Base-by-base conservation (phyloP, 176 grass and related monocot genomes). In the Bolboschoenus planiculmis region DNA sequence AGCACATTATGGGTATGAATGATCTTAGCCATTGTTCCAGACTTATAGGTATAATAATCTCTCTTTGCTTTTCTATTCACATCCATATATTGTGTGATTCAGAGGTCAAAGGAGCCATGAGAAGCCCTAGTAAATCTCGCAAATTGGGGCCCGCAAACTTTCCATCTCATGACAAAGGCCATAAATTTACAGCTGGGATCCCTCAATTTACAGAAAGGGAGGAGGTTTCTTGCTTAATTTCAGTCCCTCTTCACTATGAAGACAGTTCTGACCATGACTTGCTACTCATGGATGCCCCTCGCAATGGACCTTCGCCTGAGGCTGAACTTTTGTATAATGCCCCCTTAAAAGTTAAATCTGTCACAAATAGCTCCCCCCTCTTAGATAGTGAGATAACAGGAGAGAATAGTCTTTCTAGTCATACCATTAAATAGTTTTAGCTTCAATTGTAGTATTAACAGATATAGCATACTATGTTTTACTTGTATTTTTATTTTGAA, bases 61-160 rank as follows among this genome's bases (percentile, higher is more conserved):
- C 30, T 33, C 26, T 16, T 71, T 65, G 66, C 66, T n/a, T 29
- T 10, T 77, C 4, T 78, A 27, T 74, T 40, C 74, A 78, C 21
- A 30, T 78, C 4, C 31, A 36, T 83, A 33, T 57, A 1, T 72
- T 47, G 31, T 39, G 23, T 78, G 51, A 78, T 87, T 84, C 80
- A 87, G 86, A 83, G 56, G 18, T n/a, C 47, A 79, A 84, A 57
- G 56, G 67, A 36, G 81, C 36, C 10, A 56, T 53, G 68, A 61
- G 80, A 66, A 84, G 81, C 70, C 79, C 85, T 76, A 77, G 55
- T 70, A 87, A 36, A 82, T 55, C 43, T 71, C 23, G 85, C 68
- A 74, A 62, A 83, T 44, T 56, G 18, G 79, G 15, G 23, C 39
- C 60, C 23, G 11, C 47, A 29, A 75, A 76, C 56, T 66, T 43